Conservation (phyloP, 1,284 basidiomycete genomes). For the Singerocomus rubriflavus region DNA sequence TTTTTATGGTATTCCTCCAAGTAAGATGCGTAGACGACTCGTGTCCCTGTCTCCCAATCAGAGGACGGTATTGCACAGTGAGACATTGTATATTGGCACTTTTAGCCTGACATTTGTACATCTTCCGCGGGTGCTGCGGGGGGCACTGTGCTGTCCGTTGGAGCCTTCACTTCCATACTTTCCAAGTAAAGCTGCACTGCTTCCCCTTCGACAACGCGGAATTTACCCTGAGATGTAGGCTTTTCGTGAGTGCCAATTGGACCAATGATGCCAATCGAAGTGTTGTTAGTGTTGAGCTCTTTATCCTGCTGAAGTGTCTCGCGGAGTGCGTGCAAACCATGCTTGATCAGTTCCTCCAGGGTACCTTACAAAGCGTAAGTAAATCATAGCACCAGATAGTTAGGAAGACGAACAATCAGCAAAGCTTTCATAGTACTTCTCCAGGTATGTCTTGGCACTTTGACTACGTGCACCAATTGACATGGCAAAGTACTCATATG, state of each 20-base stretch:
- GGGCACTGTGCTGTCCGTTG: conserved; percentile 36
- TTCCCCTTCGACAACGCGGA: conserved; percentile 81
- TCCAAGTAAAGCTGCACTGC: conserved; percentile 67
- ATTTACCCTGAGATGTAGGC: conserved; percentile 50
- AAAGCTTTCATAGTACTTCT: conserved; percentile 91
- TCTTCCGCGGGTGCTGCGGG: conserved; percentile 48
- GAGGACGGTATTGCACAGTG: conserved; percentile 9
- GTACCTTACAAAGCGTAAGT: conserved; percentile 48
- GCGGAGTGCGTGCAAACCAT: conserved; percentile 89
- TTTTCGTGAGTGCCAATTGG: conserved; percentile 60
- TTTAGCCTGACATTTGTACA: conserved; percentile 75
- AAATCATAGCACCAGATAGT: neutral
- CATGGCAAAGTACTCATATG: conserved; percentile 98
- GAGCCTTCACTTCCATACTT: conserved; percentile 67
- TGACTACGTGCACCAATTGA: conserved; percentile 97
- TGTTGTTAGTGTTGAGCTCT: conserved; percentile 88
- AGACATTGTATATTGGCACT: conserved; percentile 17
- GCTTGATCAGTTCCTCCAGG: conserved; percentile 83
- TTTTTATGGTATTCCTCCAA: conserved; percentile 10
- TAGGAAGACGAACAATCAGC: conserved; percentile 59
- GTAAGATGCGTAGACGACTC: neutral
- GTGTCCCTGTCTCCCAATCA: conserved; percentile 5
- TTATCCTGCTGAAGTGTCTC: conserved; percentile 98
- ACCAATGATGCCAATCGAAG: conserved; percentile 89
- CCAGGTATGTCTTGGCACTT: conserved; percentile 97